Base-by-base conservation (phyloP, 345 rosid genomes). In the Salix udensis region DNA sequence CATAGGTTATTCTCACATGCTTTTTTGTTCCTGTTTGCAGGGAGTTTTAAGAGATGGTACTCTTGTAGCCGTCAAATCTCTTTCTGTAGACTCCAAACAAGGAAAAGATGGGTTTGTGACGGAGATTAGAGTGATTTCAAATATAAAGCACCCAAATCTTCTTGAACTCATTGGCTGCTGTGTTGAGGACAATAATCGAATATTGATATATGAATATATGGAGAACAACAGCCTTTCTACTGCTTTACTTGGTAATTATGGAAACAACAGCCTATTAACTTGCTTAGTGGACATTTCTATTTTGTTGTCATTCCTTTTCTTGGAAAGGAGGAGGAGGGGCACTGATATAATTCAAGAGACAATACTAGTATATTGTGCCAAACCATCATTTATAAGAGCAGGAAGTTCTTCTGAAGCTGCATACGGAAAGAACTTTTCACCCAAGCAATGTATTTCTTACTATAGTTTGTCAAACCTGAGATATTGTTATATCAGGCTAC, bases 221-320 rank as follows among this genome's bases (percentile, higher is more conserved):
- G 93, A 91, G 86, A 87, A 91, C 79, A 89, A 89, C 83, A 91
- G 93, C 86, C 88, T 91, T 77, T 83, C 92, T 36, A 79, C 82
- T 70, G 77, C 85, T 79, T 87, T 89, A 78, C 86, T 91, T 16
- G 88, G 95, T 89, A 86, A 80, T 44, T 44, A 73, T 70, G 9
- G 4, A 30, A 53, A 39, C 72, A 65, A 34, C 6, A 34, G 24
- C 48, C 64, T 31, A 28, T 74, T 65, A 31, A 8, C 40, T 76
- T 40, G 30, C 68, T 19, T n/a, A 4, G 14, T 24, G 58, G 53
- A 3, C 50, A 67, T n/a, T 34, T 19, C 5, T 14, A 3, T 64
- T 64, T 30, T 28, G 2, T 64, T 64, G 67, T 67, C 8, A 9
- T 36, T 21, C 36, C 6, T 19, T 67, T 28, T 31, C 34, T 31